phyloP scores from a whole-genome alignment of 2,329 filamentous ascomycete genomes.

The Trichoderma arundinaceum region DNA sequence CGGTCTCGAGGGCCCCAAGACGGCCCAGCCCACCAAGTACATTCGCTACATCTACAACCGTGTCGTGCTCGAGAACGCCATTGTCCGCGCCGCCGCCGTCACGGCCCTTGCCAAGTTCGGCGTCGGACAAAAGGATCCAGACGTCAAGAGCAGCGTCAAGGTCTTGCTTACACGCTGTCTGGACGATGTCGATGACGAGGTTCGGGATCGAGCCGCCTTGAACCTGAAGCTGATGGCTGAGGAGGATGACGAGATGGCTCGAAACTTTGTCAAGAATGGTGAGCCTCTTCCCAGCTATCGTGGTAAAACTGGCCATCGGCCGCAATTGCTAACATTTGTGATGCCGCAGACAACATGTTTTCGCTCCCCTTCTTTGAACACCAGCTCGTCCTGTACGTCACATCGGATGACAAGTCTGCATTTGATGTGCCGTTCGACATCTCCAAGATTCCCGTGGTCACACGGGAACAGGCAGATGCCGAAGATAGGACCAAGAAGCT shows the following conservation, averaged over 20 bases:
- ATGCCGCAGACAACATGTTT: conserved; percentile 80
- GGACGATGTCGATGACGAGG: conserved; percentile 97
- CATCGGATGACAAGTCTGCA: conserved; percentile 83
- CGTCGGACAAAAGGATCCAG: conserved; percentile 92
- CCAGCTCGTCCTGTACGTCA: conserved; percentile 96
- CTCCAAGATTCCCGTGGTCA: conserved; percentile 87
- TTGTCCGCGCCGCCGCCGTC: conserved; percentile 92
- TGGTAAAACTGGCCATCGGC: too few relatives aligned
- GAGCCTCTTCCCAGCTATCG: too few relatives aligned
- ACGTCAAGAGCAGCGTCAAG: conserved; percentile 94
- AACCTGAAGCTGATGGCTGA: conserved; percentile 92
- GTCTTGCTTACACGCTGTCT: conserved; percentile 92
- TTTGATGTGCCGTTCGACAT: conserved; percentile 91
- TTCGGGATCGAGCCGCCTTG: conserved; percentile 90
- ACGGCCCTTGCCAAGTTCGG: conserved; percentile 97
- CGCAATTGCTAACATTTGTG: not conserved
- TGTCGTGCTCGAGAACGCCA: conserved; percentile 94
- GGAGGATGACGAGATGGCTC: conserved; percentile 85
- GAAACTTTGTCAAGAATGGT: conserved; percentile 93
- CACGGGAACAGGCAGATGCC: conserved; percentile 91
- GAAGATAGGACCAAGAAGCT: conserved; percentile 98
- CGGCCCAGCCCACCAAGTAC: conserved; percentile 95
- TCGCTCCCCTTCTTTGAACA: conserved; percentile 95
- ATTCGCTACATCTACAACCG: conserved; percentile 99
- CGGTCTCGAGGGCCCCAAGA: conserved; percentile 93